Evolutionary conservation across 1,284 basidiomycete genomes (phyloP), one percentile per base, ranked within the genome.

Genomic region (Sporisorium reilianum): DNA sequence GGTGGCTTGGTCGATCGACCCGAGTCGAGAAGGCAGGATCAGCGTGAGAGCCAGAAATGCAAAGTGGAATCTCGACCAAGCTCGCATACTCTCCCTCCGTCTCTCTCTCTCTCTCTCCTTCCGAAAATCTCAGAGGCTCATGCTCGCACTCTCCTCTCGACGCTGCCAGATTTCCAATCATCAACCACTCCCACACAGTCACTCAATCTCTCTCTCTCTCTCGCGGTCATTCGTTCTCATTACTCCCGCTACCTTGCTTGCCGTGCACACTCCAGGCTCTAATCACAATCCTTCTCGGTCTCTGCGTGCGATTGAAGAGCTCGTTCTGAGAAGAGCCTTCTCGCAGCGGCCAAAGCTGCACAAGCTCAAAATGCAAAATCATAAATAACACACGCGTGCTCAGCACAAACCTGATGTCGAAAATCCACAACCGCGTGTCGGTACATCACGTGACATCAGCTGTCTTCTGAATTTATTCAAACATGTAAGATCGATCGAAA

Each of bases 11-110:
- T n/a, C n/a, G n/a, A n/a, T n/a, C n/a, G n/a, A n/a, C n/a, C n/a
- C n/a, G n/a, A n/a, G n/a, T n/a, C 34, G 23, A 48, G 28, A 14
- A 26, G 26, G 28, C 5, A 48, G 46, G 28, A n/a, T n/a, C 22
- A 48, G 28, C 53, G 58, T 53, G 50, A 60, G 58, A 53, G 26
- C 40, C 38, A 26, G 55, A 49, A 45, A 42, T 62, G 59, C 59
- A 62, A 42, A 62, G 59, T 62, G 59, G 59, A 62, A 50, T 50
- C 38, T 62, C 51, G 20, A 40, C 45, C 41, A 62, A 62, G 59
- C 59, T 56, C 52, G 59, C 59, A 62, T 62, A 62, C 59, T 32
- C 23, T 40, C 11, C 23, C 41, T 38, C 53, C 7, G 23, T 22
- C 53, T 1, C 53, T 55, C 28, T 55, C 28, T 28, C 16, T 4